These are phyloP conservation scores for Aspergillus affinis DNA, from an alignment of 495 filamentous ascomycete species.

Conservation along the genomic window DNA sequence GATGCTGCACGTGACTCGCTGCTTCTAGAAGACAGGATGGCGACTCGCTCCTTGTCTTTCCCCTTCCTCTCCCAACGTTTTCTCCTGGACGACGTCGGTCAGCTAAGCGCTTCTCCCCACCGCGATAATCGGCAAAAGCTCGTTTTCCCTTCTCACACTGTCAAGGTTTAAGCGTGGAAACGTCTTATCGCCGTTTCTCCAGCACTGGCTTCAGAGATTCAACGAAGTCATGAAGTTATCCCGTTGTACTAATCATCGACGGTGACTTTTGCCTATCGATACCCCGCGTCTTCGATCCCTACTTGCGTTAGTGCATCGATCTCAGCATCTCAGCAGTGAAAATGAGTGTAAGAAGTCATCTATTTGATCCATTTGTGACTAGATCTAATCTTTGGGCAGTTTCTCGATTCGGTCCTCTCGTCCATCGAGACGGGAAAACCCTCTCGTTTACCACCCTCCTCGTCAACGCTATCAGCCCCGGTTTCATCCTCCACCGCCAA, in stretches of 20 bases:
- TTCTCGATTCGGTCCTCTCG: slow-evolving; percentile 58
- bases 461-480: slow-evolving; percentile 31
- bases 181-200: slow-evolving; percentile 22
- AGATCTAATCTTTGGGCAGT: slow-evolving; percentile 39
- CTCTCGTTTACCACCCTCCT: slow-evolving; percentile 25
- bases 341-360: slow-evolving; percentile 48
- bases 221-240: slow-evolving; percentile 50
- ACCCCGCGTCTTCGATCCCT: slow-evolving; percentile 9
- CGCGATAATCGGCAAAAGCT: neutral
- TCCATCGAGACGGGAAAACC: slow-evolving; percentile 51
- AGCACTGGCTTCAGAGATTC: slow-evolving; percentile 26
- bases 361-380: neutral
- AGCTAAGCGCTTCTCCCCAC: neutral
- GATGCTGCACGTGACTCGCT: slow-evolving; percentile 33
- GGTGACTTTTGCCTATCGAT: slow-evolving; percentile 35
- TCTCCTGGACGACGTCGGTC: slow-evolving; percentile 36
- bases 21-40: slow-evolving; percentile 30
- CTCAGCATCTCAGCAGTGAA: slow-evolving; percentile 14
- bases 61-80: slow-evolving; percentile 27
- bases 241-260: slow-evolving; percentile 46
- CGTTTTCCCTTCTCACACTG: neutral
- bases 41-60: slow-evolving; percentile 13
- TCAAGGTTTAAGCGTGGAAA: slow-evolving; percentile 9
- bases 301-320: slow-evolving; percentile 1
- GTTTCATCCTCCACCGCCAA: slow-evolving; percentile 28